Percentiles rank a stretch among this genome's conserved stretches.
Evolutionary conservation across 805 yeast species (phyloP).

Genomic region (Wickerhamiella lipophila): DNA sequence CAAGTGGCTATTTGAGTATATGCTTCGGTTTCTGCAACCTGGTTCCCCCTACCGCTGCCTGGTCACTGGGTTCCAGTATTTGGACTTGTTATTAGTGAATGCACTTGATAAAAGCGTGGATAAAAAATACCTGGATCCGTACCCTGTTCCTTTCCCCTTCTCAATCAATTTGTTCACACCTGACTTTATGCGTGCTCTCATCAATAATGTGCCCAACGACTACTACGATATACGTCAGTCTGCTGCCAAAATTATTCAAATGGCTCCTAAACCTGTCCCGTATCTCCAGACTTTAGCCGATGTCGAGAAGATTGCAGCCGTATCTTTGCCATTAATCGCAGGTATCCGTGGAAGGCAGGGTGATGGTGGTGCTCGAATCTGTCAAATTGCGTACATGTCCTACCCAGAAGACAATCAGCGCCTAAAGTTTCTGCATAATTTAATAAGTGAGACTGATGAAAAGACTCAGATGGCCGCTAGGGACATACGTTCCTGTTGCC

Average conservation of each 20-base stretch:
- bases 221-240: conserved; percentile 62
- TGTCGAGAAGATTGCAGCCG: conserved; percentile 23
- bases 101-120: conserved; percentile 43
- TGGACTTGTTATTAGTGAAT: conserved; percentile 36
- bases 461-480: conserved; percentile 28
- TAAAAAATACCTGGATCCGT: conserved; percentile 30
- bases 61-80: conserved; percentile 38
- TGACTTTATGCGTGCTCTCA: conserved; percentile 35
- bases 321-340: conserved; percentile 23
- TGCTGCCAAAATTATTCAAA: conserved; percentile 36
- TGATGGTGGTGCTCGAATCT: conserved; percentile 66
- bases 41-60: conserved; percentile 45
- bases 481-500: conserved; percentile 35
- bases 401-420: conserved; percentile 17
- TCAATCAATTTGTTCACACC: conserved; percentile 33
- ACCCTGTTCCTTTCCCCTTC: conserved; percentile 40
- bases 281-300: conserved; percentile 18
- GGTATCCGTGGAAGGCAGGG: conserved; percentile 45
- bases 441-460: conserved; percentile 26
- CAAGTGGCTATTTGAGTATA: conserved; percentile 29
- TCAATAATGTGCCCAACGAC: conserved; percentile 53
- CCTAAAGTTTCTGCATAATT: conserved; percentile 23
- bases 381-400: conserved; percentile 37
- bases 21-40: conserved; percentile 36
- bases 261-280: conserved; percentile 32